phyloP scores from a whole-genome alignment of 1,284 basidiomycete genomes.

The Ustilago vetiveriae region DNA sequence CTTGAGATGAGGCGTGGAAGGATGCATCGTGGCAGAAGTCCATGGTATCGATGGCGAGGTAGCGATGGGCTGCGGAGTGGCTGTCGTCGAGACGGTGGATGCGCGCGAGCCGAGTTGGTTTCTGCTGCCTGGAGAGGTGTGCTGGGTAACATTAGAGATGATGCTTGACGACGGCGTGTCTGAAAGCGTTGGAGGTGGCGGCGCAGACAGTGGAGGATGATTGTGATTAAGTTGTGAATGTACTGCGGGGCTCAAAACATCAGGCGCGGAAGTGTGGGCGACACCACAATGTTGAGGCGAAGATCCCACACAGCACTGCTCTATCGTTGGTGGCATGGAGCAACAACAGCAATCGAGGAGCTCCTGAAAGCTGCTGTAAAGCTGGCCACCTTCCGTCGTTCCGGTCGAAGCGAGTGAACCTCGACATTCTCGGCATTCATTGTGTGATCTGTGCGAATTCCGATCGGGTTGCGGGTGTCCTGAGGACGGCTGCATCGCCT shows the following conservation, averaged over 20 bases:
- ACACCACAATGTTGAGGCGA: conserved; percentile 14
- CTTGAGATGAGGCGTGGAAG: conserved; percentile 9
- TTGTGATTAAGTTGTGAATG: conserved; percentile 3
- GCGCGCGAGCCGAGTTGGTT: conserved; percentile 15
- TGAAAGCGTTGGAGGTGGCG: conserved; percentile 10
- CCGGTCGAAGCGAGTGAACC: conserved; percentile 17
- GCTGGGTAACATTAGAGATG: conserved; percentile 19
- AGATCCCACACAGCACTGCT: conserved; percentile 35
- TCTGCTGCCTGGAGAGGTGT: conserved; percentile 13
- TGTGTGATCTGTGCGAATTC: conserved; percentile 3
- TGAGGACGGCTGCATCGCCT: too few relatives aligned
- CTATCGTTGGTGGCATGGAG: conserved; percentile 31
- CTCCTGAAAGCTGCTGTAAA: conserved; percentile 50
- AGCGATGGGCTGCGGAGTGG: conserved; percentile 22
- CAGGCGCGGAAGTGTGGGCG: conserved; percentile 6
- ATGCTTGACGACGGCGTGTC: conserved; percentile 34
- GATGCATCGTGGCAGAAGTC: conserved; percentile 9
- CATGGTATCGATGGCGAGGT: conserved; percentile 15
- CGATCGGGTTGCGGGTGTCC: background rate
- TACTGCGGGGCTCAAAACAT: conserved; percentile 2
- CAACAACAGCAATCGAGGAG: conserved; percentile 50
- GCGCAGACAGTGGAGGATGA: background rate
- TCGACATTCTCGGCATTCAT: conserved; percentile 31
- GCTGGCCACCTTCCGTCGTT: conserved; percentile 17
- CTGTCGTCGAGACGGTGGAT: conserved; percentile 21